Evolutionary conservation across 257 asterid genomes (phyloP).

Genomic region (Plantago elongata): DNA sequence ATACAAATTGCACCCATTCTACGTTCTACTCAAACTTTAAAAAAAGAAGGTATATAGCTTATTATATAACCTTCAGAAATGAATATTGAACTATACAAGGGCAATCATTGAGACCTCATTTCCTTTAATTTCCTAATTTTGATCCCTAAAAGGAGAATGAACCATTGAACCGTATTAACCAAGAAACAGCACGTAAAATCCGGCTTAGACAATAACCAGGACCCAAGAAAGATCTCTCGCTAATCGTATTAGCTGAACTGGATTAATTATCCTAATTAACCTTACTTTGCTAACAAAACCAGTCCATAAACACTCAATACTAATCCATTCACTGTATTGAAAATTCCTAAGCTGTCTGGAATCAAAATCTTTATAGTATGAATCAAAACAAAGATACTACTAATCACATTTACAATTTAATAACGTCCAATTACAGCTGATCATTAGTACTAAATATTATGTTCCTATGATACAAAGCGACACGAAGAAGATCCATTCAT

Average conservation of each 20-base stretch:
- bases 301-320: constrained; percentile 11
- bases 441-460: too few species aligned
- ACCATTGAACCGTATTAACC: constrained; percentile 22
- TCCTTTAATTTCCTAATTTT: too few species aligned
- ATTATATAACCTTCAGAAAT: too few species aligned
- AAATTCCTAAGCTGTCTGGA: constrained; percentile 23
- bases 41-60: too few species aligned
- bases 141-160: neutral
- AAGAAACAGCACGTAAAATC: constrained; percentile 17
- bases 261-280: constrained; percentile 7
- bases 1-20: too few species aligned
- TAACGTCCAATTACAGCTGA: neutral
- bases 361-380: constrained; percentile 19
- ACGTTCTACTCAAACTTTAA: too few species aligned
- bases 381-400: constrained; percentile 28
- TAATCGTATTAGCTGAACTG: constrained; percentile 33
- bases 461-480: neutral
- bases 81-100: too few species aligned
- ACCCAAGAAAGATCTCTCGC: constrained; percentile 33
- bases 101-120: too few species aligned
- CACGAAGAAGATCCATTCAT: constrained; percentile 23
- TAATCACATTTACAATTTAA: neutral
- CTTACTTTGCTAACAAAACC: neutral
- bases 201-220: constrained; percentile 23
- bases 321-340: constrained; percentile 19